These are phyloP conservation scores for Ascocoryne sarcoides DNA, from an alignment of 2,329 filamentous ascomycete species.

Conservation along the genomic window DNA sequence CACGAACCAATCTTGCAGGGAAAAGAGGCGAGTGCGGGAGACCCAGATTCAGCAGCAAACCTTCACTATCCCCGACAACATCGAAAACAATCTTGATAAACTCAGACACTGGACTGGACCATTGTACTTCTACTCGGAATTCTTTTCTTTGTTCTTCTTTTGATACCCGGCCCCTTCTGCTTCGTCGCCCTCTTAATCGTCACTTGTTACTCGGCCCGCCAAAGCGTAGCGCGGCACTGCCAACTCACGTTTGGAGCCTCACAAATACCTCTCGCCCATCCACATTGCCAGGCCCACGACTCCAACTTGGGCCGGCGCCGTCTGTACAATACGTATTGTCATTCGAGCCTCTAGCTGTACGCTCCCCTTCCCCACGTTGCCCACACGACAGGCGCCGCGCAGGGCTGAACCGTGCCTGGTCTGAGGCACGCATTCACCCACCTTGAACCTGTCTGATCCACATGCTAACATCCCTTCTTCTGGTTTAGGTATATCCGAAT, in stretches of 20 bases:
- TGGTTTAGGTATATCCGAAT: slow-evolving; percentile 12
- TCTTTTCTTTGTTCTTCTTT: slow-evolving; percentile 24
- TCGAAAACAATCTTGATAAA: slow-evolving; percentile 10
- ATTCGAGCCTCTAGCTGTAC: slow-evolving; percentile 12
- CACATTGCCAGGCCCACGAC: slow-evolving; percentile 9
- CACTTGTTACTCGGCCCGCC: slow-evolving; percentile 4
- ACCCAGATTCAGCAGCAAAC: slow-evolving; percentile 12
- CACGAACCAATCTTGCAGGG: no score
- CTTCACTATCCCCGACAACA: slow-evolving; percentile 1
- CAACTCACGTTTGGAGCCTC: slow-evolving; percentile 19
- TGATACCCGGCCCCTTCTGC: slow-evolving; percentile 23
- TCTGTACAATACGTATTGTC: slow-evolving; percentile 18
- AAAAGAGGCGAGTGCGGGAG: no score
- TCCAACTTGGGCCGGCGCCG: slow-evolving; percentile 2
- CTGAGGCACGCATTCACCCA: slow-evolving; percentile 9
- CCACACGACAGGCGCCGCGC: slow-evolving; percentile 9
- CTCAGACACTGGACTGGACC: slow-evolving; percentile 3
- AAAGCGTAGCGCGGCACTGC: slow-evolving; percentile 11
- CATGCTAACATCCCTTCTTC: slow-evolving; percentile 10
- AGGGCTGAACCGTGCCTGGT: slow-evolving; percentile 17
- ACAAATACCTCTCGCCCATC: slow-evolving; percentile 6
- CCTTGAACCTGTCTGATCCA: slow-evolving; percentile 5
- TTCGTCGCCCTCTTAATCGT: slow-evolving; percentile 6
- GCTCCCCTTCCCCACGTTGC: slow-evolving; percentile 8
- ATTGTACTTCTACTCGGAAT: slow-evolving; percentile 19